Conservation (phyloP, 768 basidiomycete genomes). For the Phanerochaete sordida region DNA sequence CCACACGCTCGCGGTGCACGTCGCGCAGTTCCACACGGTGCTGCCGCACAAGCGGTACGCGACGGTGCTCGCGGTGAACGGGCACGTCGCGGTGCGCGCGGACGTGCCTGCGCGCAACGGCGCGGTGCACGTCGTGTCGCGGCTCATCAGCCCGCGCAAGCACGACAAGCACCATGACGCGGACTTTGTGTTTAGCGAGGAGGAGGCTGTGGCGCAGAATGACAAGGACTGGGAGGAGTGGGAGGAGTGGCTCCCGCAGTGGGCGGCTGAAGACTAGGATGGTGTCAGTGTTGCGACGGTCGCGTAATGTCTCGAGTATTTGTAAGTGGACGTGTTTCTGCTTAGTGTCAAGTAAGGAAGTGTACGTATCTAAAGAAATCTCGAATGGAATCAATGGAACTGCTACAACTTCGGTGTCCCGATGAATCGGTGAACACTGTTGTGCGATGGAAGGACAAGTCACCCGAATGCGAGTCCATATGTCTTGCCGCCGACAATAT, state of each 20-base stretch:
- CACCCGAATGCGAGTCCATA: no score
- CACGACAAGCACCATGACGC: not conserved
- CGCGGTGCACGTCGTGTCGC: constrained; percentile 47
- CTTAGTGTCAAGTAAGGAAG: not conserved
- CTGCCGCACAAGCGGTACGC: constrained; percentile 28
- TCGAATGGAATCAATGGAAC: not conserved
- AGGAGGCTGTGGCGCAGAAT: constrained; percentile 11
- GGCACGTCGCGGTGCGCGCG: constrained; percentile 31
- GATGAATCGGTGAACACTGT: no score
- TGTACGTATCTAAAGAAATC: not conserved
- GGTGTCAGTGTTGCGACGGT: not conserved
- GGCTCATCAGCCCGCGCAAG: constrained; percentile 18
- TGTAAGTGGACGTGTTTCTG: not conserved
- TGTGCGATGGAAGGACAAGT: no score
- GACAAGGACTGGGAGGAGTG: constrained; percentile 37
- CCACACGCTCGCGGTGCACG: constrained; percentile 41
- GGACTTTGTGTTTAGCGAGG: not conserved
- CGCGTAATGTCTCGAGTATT: not conserved
- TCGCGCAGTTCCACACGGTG: constrained; percentile 40
- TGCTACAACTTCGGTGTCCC: no score
- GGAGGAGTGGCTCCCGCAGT: constrained; percentile 47
- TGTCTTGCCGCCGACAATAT: no score
- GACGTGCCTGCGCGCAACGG: constrained; percentile 57
- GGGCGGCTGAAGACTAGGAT: constrained; percentile 35
- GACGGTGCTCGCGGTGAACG: constrained; percentile 40